These are phyloP conservation scores for Candida quercuum DNA, from an alignment of 805 yeast genomes.

Conservation along the genomic window DNA sequence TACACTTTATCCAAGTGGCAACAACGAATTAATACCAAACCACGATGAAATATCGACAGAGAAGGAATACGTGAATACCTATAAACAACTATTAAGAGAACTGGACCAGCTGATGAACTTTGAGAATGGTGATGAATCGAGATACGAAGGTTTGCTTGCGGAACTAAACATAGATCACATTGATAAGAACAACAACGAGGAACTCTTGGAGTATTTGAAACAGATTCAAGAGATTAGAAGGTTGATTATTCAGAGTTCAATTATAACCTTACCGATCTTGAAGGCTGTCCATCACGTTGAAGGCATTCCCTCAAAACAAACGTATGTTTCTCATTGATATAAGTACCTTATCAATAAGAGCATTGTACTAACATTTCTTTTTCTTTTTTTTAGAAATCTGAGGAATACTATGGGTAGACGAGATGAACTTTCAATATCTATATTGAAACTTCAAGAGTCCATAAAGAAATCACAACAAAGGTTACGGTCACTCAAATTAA, in stretches of 20 bases:
- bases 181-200: neutral
- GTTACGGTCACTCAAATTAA: neutral
- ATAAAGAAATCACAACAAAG: neutral
- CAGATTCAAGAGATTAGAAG: neutral
- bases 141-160: neutral
- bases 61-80: neutral
- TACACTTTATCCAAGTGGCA: too few relatives aligned
- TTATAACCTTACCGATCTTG: neutral
- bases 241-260: constrained; percentile 1
- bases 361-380: neutral
- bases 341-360: neutral
- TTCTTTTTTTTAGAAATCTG: neutral
- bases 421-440: neutral
- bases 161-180: neutral
- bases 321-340: neutral
- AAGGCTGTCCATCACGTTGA: constrained; percentile 1
- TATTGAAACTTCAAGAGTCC: constrained; percentile 4
- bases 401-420: neutral
- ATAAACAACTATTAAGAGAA: neutral
- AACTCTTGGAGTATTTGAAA: neutral
- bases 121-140: constrained; percentile 13
- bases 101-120: neutral
- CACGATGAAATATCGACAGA: constrained; percentile 17
- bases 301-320: neutral
- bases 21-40: neutral